Evolutionary conservation across 2,329 filamentous ascomycete species (phyloP).

Genomic region (Beauveria varroae): DNA sequence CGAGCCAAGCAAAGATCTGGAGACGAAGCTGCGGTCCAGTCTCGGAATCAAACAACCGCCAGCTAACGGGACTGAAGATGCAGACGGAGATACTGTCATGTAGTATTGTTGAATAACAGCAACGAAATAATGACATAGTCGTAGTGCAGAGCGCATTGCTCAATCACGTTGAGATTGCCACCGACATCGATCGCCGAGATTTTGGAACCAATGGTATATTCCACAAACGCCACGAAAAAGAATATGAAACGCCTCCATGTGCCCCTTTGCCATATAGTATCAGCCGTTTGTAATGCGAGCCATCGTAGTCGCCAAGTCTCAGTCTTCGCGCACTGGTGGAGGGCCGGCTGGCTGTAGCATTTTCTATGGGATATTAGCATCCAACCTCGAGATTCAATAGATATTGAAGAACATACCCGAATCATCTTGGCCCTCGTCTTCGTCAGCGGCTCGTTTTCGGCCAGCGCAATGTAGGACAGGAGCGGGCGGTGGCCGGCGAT

Average conservation of each 20-base stretch:
- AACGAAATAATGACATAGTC: not conserved
- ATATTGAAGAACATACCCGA: slow-evolving; percentile 42
- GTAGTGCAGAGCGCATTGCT: not conserved
- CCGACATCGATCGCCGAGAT: not conserved
- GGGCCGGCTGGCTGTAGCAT: slow-evolving; percentile 58
- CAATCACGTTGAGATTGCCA: not conserved
- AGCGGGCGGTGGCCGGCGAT: slow-evolving; percentile 86
- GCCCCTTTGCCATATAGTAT: not conserved
- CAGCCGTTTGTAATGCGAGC: not conserved
- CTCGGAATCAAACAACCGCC: slow-evolving; percentile 40
- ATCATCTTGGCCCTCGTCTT: slow-evolving; percentile 75
- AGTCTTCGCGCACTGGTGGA: slow-evolving; percentile 48
- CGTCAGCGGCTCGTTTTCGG: slow-evolving; percentile 76
- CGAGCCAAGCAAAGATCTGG: slow-evolving; percentile 44
- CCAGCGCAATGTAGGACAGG: slow-evolving; percentile 81
- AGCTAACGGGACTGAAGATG: slow-evolving; percentile 20
- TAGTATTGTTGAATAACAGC: not conserved
- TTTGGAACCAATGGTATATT: slow-evolving; percentile 17
- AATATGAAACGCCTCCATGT: slow-evolving; percentile 7
- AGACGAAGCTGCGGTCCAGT: slow-evolving; percentile 53
- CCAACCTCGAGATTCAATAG: too few relatives aligned
- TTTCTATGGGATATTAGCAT: slow-evolving; percentile 38
- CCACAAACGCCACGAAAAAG: slow-evolving; percentile 17
- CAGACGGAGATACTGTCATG: slow-evolving; percentile 13
- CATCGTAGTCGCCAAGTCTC: slow-evolving; percentile 14